Evolutionary conservation across 208 protist species (phyloP).

Genomic region (Trypanosoma scelopori): DNA sequence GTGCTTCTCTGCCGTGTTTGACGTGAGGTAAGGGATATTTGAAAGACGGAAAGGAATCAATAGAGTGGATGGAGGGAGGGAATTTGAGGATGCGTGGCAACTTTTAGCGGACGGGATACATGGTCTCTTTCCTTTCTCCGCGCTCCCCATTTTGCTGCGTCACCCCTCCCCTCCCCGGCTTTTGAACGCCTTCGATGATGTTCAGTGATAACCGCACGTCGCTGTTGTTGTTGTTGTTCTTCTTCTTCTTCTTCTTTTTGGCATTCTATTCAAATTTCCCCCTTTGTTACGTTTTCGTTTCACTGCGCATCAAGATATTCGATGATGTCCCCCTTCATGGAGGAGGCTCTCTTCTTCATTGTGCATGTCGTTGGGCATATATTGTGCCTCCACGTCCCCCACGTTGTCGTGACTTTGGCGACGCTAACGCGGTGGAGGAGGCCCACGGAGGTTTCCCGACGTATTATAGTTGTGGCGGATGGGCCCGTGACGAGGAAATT

Average conservation of each 20-base stretch:
- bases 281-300: too few relatives aligned
- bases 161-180: too few relatives aligned
- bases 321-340: neutral
- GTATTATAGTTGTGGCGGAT: conserved; percentile 1
- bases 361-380: conserved; percentile 5
- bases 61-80: too few relatives aligned
- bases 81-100: too few relatives aligned
- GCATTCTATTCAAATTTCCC: too few relatives aligned
- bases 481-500: neutral
- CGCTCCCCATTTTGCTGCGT: too few relatives aligned
- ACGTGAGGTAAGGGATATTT: conserved; percentile 16
- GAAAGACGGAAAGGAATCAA: neutral
- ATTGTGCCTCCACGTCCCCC: conserved; percentile 1
- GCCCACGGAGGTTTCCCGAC: neutral
- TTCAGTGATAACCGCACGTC: too few relatives aligned
- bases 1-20: conserved; percentile 41
- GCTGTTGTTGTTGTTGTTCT: too few relatives aligned
- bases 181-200: too few relatives aligned
- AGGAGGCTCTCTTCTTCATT: conserved; percentile 7
- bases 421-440: neutral
- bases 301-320: neutral
- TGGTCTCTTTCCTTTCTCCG: too few relatives aligned
- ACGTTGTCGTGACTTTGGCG: neutral
- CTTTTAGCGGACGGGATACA: too few relatives aligned
- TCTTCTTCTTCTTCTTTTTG: conserved; percentile 3